Evolutionary conservation across 805 yeast species (phyloP).

Genomic region (Pichia nanzhaoensis): DNA sequence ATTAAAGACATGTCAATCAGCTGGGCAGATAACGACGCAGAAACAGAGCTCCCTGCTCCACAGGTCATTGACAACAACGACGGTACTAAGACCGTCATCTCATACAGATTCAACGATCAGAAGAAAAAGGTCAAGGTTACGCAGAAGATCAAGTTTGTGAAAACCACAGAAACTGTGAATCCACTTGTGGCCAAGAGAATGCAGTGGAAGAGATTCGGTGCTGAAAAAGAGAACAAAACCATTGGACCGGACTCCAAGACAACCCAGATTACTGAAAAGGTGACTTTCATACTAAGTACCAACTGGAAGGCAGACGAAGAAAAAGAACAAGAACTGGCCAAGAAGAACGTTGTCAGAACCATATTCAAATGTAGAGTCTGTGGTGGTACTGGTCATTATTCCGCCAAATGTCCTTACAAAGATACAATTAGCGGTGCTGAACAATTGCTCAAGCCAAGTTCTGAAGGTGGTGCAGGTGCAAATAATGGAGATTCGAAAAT

Average conservation of each 20-base stretch:
- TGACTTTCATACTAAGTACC: constrained; percentile 65
- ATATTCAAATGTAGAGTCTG: constrained; percentile 75
- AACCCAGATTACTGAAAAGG: constrained; percentile 83
- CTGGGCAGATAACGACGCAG: constrained; percentile 55
- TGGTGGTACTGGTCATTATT: constrained; percentile 82
- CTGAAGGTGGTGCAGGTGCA: constrained; percentile 17
- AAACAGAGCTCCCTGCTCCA: constrained; percentile 66
- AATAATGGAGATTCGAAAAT: constrained; percentile 2
- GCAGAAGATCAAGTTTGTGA: constrained; percentile 72
- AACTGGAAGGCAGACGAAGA: constrained; percentile 74
- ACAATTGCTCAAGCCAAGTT: constrained; percentile 15
- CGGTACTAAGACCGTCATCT: constrained; percentile 83
- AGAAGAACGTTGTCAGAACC: constrained; percentile 42
- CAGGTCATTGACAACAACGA: constrained; percentile 72
- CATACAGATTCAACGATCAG: constrained; percentile 65
- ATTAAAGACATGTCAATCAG: constrained; percentile 11
- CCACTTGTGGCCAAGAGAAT: constrained; percentile 82
- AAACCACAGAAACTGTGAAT: constrained; percentile 74
- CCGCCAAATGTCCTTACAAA: constrained; percentile 93
- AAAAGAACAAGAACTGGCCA: constrained; percentile 53
- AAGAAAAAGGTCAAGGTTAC: constrained; percentile 85
- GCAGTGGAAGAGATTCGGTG: constrained; percentile 85
- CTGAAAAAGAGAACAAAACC: constrained; percentile 55
- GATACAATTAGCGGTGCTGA: constrained; percentile 58
- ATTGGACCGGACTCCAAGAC: constrained; percentile 87